Conservation (phyloP, 768 basidiomycete species). For the Lactarius hengduanensis region DNA sequence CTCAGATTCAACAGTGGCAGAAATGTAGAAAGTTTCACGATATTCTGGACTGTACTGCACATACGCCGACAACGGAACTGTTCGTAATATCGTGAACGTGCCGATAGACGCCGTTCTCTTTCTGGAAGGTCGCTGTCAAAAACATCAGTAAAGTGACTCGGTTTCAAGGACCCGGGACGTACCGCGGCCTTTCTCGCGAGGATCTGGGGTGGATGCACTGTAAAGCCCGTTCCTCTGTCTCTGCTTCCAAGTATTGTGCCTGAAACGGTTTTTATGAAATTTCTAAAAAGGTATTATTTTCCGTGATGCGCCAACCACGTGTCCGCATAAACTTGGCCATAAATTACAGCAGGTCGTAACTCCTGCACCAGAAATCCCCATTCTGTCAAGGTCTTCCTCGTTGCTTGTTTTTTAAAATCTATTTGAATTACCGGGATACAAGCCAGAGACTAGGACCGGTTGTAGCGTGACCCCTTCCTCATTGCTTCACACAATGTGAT, state of each 20-base stretch:
- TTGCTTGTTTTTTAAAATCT: no score
- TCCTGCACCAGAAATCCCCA: no score
- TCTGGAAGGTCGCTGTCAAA: neutral
- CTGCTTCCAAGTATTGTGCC: neutral
- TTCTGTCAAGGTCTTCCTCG: no score
- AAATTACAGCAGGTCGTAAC: no score
- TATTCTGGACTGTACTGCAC: neutral
- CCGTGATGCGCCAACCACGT: neutral
- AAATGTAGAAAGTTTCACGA: neutral
- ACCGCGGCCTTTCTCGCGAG: neutral
- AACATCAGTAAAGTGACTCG: neutral
- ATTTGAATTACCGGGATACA: no score
- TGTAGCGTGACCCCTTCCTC: no score
- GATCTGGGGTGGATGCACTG: neutral
- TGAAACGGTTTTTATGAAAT: neutral
- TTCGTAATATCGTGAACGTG: neutral
- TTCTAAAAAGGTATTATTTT: neutral
- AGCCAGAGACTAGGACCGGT: no score
- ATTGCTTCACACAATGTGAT: no score
- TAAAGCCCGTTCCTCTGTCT: no score
- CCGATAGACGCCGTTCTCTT: neutral
- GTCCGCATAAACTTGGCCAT: no score
- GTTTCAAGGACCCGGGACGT: neutral
- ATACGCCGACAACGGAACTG: neutral
- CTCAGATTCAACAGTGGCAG: neutral